Evolutionary conservation across 805 yeast genomes (phyloP), one percentile per base, ranked within the genome.

Genomic region (Metschnikowia kofuensis): DNA sequence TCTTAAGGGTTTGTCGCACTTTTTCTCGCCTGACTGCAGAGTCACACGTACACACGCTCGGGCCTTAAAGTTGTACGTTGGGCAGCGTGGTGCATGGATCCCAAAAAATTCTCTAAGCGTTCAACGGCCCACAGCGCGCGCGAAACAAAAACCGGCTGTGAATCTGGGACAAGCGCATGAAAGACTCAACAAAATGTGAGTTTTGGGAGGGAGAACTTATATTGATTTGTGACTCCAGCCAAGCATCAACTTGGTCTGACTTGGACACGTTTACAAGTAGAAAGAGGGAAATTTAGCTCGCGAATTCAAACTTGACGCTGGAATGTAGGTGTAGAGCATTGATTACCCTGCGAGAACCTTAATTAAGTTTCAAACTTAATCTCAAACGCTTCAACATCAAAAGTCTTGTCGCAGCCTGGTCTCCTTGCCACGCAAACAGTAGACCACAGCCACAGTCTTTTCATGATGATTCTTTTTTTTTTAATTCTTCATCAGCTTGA

Each of bases 1-100:
- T 39, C 26, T 8, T 28, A 15, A 35, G 32, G 27, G 32, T 15
- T 29, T 40, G 44, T 40, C 48, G 48, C 48, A 35, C 43, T 45
- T 39, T 38, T 44, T 45, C 40, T 34, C 28, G 43, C 42, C 48
- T 45, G 40, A 38, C 40, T 36, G 47, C 47, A 38, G 47, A 44
- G 34, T 38, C 42, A 44, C 48, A 40, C 48, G 38, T 30, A 32
- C 35, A 28, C 48, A 34, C 39, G 38, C 34, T 38, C 21, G n/a
- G 26, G 38, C 29, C 38, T 21, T 7, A 15, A 14, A 35, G 34
- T 31, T 29, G 35, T 30, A 39, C 34, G 21, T 45, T 28, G 48
- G 34, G 42, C 29, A 26, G 12, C 21, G 21, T 21, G 36, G 11
- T 31, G 41, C 41, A 36, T 35, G 28, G 26, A 31, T 28, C 46